Percentiles rank a stretch among this genome's conserved stretches.
These are phyloP conservation scores for Coemansia sp. DNA, from an alignment of 192 early-diverging fungal species.

Conservation along the genomic window DNA sequence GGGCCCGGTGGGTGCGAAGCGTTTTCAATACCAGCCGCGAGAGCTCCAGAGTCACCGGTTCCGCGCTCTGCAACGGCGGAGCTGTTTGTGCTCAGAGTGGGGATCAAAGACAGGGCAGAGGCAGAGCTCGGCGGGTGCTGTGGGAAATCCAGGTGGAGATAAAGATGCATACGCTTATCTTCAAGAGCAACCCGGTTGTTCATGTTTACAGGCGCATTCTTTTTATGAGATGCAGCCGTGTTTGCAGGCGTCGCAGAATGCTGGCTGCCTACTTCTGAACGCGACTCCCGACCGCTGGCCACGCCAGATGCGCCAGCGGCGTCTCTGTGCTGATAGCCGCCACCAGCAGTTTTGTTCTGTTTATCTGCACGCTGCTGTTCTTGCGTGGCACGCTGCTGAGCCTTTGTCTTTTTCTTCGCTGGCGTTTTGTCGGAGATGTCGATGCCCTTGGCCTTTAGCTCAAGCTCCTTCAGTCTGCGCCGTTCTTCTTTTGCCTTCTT, in stretches of 20 bases:
- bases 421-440: slow-evolving; percentile 17
- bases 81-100: slow-evolving; percentile 15
- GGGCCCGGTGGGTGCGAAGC: slow-evolving; percentile 43
- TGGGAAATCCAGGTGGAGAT: slow-evolving; percentile 41
- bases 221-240: slow-evolving; percentile 1
- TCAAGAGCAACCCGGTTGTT: slow-evolving; percentile 29
- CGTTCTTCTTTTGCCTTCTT: slow-evolving; percentile 43
- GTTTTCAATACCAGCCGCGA: slow-evolving; percentile 43
- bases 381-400: slow-evolving; percentile 84
- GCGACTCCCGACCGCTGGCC: slow-evolving; percentile 9
- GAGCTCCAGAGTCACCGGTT: slow-evolving; percentile 22
- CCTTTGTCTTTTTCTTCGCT: slow-evolving; percentile 80
- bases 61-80: slow-evolving; percentile 23
- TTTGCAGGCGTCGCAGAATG: slow-evolving; percentile 6
- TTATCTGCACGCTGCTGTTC: slow-evolving; percentile 82
- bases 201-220: slow-evolving; percentile 24
- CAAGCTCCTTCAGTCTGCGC: slow-evolving; percentile 28
- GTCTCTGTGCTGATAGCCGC: not conserved
- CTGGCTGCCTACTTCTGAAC: slow-evolving; percentile 12
- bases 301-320: slow-evolving; percentile 2
- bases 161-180: slow-evolving; percentile 55
- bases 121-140: slow-evolving; percentile 48
- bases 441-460: slow-evolving; percentile 38
- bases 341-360: slow-evolving; percentile 31
- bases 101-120: slow-evolving; percentile 21